phyloP scores from a whole-genome alignment of 352 stramenopile genomes.

The Globisporangium cederbergense region DNA sequence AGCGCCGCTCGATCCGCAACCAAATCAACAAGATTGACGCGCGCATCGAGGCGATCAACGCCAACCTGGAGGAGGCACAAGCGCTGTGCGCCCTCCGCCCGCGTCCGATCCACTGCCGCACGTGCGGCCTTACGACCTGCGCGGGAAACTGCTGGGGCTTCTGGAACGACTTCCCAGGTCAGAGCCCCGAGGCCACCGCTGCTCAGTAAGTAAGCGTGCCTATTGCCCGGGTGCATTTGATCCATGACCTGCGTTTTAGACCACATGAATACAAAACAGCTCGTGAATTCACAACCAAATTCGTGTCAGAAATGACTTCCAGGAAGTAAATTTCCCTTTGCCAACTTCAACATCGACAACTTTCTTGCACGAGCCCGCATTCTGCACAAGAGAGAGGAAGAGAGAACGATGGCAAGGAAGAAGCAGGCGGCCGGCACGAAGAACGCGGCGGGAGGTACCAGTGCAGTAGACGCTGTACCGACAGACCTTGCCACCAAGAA shows the following conservation, averaged over 20 bases:
- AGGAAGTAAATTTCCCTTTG: constrained; percentile 11
- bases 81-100: constrained; percentile 26
- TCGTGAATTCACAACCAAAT: neutral
- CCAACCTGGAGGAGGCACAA: constrained; percentile 35
- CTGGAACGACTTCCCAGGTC: constrained; percentile 47
- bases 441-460: constrained; percentile 5
- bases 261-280: neutral
- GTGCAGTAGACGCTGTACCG: neutral
- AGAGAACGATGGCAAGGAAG: constrained; percentile 22
- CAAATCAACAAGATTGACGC: constrained; percentile 59
- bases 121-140: constrained; percentile 46
- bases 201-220: neutral
- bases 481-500: constrained; percentile 58
- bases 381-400: neutral
- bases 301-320: constrained; percentile 10
- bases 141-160: constrained; percentile 76
- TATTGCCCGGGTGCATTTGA: too few species aligned
- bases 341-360: constrained; percentile 12
- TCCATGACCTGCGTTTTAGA: neutral
- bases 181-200: neutral
- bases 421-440: constrained; percentile 22
- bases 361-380: neutral
- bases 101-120: constrained; percentile 62
- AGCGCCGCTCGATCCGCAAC: constrained; percentile 66
- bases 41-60: constrained; percentile 37